Evolutionary conservation across 139 green algal genomes (phyloP).

Genomic region (Coelastrella sp.): DNA sequence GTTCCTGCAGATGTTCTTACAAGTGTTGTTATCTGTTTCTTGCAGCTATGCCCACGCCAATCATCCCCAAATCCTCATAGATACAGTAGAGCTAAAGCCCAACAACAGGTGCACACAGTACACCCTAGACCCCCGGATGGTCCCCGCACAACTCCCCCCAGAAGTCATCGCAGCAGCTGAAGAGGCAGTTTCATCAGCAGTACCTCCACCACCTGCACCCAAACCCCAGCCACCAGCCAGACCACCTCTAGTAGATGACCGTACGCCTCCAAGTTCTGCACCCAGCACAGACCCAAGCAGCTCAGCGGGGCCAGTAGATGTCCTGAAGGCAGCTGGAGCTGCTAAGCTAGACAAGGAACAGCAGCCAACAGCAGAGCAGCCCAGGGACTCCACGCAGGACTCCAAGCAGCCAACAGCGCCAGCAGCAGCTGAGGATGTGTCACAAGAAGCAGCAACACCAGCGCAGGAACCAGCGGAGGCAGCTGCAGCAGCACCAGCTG

Average conservation of each 20-base stretch:
- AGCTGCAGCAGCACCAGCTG: background rate
- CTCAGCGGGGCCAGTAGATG: background rate
- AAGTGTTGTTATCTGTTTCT: background rate
- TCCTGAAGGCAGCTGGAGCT: no score
- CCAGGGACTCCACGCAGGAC: no score
- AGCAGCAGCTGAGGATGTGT: background rate
- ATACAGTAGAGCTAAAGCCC: background rate
- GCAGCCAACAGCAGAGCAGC: background rate
- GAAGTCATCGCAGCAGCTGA: background rate
- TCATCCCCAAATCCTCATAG: background rate
- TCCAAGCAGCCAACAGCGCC: background rate
- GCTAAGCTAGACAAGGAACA: no score
- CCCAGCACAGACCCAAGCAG: background rate
- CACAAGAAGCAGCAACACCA: background rate
- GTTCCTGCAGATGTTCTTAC: background rate
- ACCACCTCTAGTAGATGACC: background rate
- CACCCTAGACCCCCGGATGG: background rate
- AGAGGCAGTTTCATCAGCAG: background rate
- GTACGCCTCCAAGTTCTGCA: no score
- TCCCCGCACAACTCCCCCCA: background rate
- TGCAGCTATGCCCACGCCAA: background rate
- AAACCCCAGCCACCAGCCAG: background rate
- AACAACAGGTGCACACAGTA: slow-evolving; percentile 12
- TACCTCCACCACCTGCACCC: background rate
- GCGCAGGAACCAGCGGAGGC: background rate